Base-by-base conservation (phyloP, 305 asterid species). In the Fraxinus xanthoxyloides region DNA sequence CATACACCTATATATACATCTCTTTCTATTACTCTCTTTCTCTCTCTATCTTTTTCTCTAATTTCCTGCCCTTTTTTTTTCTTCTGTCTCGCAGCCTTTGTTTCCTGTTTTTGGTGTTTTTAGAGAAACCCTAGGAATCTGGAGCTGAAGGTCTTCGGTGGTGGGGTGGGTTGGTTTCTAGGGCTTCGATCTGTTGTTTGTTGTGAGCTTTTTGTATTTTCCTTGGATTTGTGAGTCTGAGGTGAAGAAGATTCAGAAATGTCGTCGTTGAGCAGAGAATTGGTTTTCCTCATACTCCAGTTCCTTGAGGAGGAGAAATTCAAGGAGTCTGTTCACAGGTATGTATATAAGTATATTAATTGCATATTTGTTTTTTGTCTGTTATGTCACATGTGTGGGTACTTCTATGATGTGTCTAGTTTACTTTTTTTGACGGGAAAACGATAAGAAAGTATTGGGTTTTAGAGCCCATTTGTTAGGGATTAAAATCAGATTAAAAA, bases 271-370 rank as follows among this genome's bases (percentile, higher is more conserved):
- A 95, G 99, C 91, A 93, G 99, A 79, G 99, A 95, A 90, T 90
- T 95, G 91, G 99, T 95, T 72, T 94, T 95, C 84, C 91, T 95
- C 76, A 95, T 95, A 89, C 97, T 95, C 77, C 99, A 94, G 90
- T 94, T 95, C 84, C 95, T 94, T 1, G 99, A 94, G 80, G 98
- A 95, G 91, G 99, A 95, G 89, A 95, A 95, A 89, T 95, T 95
- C 87, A 95, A 95, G 90, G 97, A 95, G 82, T 92, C 99, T 35
- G 99, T 95, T 86, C 99, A 95, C 86, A 95, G 83, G 99, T 93
- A 87, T 46, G 26, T 38, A 21, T 35, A 35, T 54, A 21, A 54
- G 65, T 54, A 54, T 54, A 54, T n/a, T 83, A 4, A 4, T 30
- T 82, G 26, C 35, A 26, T 65, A 15, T 63, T 32, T 73, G 34